These are phyloP conservation scores for Caloboletus firmus DNA, from an alignment of 1,284 basidiomycete species.

Conservation along the genomic window DNA sequence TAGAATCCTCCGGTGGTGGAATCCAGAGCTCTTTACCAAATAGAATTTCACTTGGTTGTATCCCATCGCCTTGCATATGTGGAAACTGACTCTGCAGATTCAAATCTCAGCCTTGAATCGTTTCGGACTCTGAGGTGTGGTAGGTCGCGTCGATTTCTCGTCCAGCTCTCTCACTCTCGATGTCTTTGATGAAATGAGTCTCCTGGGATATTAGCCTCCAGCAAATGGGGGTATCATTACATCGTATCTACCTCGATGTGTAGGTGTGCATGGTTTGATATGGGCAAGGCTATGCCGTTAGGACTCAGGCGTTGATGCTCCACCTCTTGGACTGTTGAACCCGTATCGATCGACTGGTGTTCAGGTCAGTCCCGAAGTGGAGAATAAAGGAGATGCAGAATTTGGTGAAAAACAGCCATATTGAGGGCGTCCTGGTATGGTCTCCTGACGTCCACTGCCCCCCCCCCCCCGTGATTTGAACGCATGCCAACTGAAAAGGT, in stretches of 20 bases:
- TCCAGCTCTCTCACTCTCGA: neutral
- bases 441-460: neutral
- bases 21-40: neutral
- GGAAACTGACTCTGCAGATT: neutral
- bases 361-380: slow-evolving; percentile 6
- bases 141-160: neutral
- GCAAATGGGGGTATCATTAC: neutral
- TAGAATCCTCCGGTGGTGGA: neutral
- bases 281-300: neutral
- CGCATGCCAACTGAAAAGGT: slow-evolving; percentile 6
- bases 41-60: neutral
- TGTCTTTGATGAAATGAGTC: neutral
- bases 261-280: slow-evolving; percentile 4
- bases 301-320: neutral
- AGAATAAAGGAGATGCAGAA: neutral
- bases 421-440: neutral
- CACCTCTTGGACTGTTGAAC: neutral
- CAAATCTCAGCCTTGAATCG: neutral
- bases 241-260: too few species aligned
- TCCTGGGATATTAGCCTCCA: neutral
- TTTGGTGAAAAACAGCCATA: neutral
- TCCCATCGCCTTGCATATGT: neutral
- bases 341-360: slow-evolving; percentile 8
- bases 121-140: neutral
- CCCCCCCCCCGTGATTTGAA: neutral